phyloP scores from a whole-genome alignment of 768 basidiomycete species.

The Leucocoprinus sp. region DNA sequence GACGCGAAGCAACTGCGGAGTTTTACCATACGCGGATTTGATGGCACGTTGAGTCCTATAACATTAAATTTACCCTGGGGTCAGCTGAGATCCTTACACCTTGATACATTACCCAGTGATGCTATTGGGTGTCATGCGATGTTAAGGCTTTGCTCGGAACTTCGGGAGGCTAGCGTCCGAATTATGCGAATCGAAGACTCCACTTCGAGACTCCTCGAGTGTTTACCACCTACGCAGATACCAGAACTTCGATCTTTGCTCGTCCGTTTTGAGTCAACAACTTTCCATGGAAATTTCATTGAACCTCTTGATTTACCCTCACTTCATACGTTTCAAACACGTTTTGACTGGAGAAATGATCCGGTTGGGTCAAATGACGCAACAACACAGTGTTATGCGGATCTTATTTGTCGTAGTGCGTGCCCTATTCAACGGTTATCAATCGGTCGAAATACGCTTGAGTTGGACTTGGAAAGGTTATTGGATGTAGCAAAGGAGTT shows the following conservation, averaged over 20 bases:
- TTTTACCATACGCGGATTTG: conserved; percentile 12
- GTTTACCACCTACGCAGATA: not conserved
- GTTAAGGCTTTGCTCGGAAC: not conserved
- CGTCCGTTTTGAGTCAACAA: conserved; percentile 5
- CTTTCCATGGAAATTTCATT: conserved; percentile 7
- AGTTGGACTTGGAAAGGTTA: conserved; percentile 3
- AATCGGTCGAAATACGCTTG: conserved; percentile 9
- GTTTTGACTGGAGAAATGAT: conserved; percentile 9
- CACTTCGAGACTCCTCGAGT: not conserved
- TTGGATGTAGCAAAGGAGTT: not conserved
- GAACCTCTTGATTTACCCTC: conserved; percentile 9
- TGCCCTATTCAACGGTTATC: conserved; percentile 8
- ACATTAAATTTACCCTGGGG: conserved; percentile 15
- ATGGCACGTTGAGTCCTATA: conserved; percentile 12
- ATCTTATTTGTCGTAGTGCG: conserved; percentile 6
- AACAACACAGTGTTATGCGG: conserved; percentile 1
- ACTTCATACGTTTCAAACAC: conserved; percentile 4
- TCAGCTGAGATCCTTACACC: conserved; percentile 12
- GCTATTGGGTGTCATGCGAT: conserved; percentile 9
- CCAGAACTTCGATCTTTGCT: not conserved
- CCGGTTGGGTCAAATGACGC: not conserved
- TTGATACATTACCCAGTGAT: conserved; percentile 8
- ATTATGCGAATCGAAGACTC: conserved; percentile 8
- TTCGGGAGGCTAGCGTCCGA: conserved; percentile 2
- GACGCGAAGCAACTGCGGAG: conserved; percentile 10